These are phyloP conservation scores for Leucosporidium yakuticum DNA, from an alignment of 768 basidiomycete species.

Conservation along the genomic window DNA sequence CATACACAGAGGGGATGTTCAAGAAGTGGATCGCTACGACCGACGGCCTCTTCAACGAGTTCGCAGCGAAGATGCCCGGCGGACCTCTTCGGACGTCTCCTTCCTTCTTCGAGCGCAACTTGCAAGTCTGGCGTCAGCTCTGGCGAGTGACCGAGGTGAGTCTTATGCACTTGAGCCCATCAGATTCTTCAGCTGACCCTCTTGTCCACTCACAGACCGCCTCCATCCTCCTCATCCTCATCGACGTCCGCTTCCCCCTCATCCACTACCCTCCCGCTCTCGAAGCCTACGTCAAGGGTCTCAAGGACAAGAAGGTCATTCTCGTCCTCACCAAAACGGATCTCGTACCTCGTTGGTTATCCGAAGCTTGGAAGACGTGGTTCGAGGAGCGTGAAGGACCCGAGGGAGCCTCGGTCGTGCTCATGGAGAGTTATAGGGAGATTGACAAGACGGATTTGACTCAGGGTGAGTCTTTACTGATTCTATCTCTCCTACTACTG, in stretches of 20 bases:
- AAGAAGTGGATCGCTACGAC: constrained; percentile 68
- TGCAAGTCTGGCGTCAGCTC: constrained; percentile 94
- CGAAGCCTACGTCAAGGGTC: constrained; percentile 53
- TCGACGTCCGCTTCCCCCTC: constrained; percentile 61
- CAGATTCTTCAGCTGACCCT: constrained; percentile 54
- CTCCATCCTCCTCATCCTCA: background rate
- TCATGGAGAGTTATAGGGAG: constrained; percentile 69
- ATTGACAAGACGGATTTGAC: constrained; percentile 42
- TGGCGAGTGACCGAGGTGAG: constrained; percentile 93
- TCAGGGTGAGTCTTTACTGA: constrained; percentile 37
- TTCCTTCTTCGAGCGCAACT: constrained; percentile 66
- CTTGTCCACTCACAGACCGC: background rate
- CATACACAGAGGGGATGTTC: constrained; percentile 59
- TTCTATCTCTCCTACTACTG: too few relatives aligned
- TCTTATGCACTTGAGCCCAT: constrained; percentile 73
- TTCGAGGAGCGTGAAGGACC: constrained; percentile 44
- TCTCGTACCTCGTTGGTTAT: constrained; percentile 63
- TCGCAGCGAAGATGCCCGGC: constrained; percentile 44
- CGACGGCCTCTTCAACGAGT: constrained; percentile 54
- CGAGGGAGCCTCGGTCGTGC: constrained; percentile 58
- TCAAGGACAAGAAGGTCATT: constrained; percentile 50
- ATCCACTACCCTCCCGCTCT: constrained; percentile 81
- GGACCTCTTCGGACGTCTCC: constrained; percentile 8
- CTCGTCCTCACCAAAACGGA: constrained; percentile 84
- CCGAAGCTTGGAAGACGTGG: constrained; percentile 56